Conservation (phyloP, 2,329 filamentous ascomycete genomes). For the Colletotrichum orbiculare region DNA sequence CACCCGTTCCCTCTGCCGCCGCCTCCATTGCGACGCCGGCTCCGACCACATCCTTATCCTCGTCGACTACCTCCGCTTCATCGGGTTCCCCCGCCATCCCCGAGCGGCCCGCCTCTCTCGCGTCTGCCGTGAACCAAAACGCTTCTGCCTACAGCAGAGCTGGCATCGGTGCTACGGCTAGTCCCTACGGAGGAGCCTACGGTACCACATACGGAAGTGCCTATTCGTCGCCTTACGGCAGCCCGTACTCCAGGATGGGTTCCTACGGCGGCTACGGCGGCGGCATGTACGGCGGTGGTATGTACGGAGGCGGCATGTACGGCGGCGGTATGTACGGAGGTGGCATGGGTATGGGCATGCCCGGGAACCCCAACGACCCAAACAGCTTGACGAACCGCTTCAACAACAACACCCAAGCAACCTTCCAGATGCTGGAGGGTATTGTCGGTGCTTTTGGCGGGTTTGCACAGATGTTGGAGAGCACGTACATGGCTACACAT, state of each 20-base stretch:
- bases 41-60: conserved; percentile 51
- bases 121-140: conserved; percentile 85
- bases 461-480: conserved; percentile 99
- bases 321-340: conserved; percentile 45
- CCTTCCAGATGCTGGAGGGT: conserved; percentile 98
- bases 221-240: conserved; percentile 53
- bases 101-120: conserved; percentile 81
- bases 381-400: conserved; percentile 96
- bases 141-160: conserved; percentile 80
- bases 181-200: conserved; percentile 52
- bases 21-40: conserved; percentile 54
- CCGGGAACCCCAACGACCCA: conserved; percentile 81
- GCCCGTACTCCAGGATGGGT: conserved; percentile 55
- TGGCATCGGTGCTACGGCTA: conserved; percentile 47
- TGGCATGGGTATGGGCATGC: conserved; percentile 52
- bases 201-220: conserved; percentile 46
- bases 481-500: conserved; percentile 99
- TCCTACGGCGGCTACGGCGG: conserved; percentile 58
- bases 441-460: conserved; percentile 97
- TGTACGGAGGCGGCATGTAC: conserved; percentile 50
- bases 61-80: conserved; percentile 49
- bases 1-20: conserved; percentile 49
- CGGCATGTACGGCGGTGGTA: conserved; percentile 43
- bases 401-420: conserved; percentile 93
- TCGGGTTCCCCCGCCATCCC: conserved; percentile 76